Base-by-base conservation (phyloP, 441 rosid genomes). In the Adansonia rubrostipa region DNA sequence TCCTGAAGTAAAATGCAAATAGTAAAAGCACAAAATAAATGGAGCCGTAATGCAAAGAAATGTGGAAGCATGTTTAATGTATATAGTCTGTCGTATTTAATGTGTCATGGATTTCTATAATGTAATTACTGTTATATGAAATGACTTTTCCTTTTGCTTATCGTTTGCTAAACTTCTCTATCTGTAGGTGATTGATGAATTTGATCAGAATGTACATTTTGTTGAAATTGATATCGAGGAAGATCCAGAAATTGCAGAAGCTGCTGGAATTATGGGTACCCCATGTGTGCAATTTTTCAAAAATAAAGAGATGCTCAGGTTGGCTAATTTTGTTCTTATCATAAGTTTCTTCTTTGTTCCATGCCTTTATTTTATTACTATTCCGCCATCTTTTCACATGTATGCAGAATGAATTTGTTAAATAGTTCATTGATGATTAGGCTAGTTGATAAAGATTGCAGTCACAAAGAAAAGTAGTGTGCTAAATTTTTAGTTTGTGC, bases 151-250 rank as follows among this genome's bases (percentile, higher is more conserved):
- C 9, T 62, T 54, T 65, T 83, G 24, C 63, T 44, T 42, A 56
- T 19, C 50, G 47, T 54, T 15, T 15, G 53, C 50, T 17, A 13
- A 45, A 0, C 79, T 60, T 48, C 60, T 40, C 48, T 15, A 20
- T 51, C 74, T 74, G 65, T 86, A 93, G 98, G 98, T 96, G 81
- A 93, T 96, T 58, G 99, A 96, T 82, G 99, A 96, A 82, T 94
- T 84, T 80, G 89, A 90, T 82, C 79, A 90, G 79, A 91, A 87
- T 76, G 97, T 96, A 74, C 98, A 96, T 83, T 94, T 92, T 72
- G 93, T 96, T 61, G 98, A 96, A 87, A 96, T 94, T 64, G 99
- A 94, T 77, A 96, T 94, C 0, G 99, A 94, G 86, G 99, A 94
- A 91, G 99, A 96, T 86, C 97, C 68, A 50, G 97, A 94, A 82